Percentiles rank a stretch among this genome's conserved stretches.
phyloP scores from a whole-genome alignment of 257 asterid species.

The Nicotiana paniculata region DNA sequence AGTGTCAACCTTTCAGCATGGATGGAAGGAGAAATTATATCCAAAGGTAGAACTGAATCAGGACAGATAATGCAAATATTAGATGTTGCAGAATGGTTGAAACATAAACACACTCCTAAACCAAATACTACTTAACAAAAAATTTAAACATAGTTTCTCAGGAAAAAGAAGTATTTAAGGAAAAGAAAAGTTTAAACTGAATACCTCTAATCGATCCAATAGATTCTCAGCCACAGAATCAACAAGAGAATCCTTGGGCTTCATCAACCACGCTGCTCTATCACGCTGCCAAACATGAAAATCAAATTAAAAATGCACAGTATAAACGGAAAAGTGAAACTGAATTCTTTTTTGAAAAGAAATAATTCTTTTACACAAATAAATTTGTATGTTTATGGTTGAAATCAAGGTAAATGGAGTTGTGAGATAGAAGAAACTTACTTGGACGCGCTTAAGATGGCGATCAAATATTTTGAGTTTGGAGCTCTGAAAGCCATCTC shows the following conservation, averaged over 20 bases:
- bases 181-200: neutral
- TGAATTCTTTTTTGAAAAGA: fast-evolving
- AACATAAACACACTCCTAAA: neutral
- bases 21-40: neutral
- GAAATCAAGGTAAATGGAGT: neutral
- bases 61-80: neutral
- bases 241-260: conserved; percentile 56
- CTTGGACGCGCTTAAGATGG: conserved; percentile 84
- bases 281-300: conserved; percentile 49
- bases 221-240: conserved; percentile 86
- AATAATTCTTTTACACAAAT: neutral
- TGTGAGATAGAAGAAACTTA: conserved; percentile 11
- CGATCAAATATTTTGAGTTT: conserved; percentile 78
- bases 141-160: neutral
- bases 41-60: neutral
- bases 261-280: conserved; percentile 94
- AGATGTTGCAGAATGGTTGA: neutral
- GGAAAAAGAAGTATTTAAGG: neutral
- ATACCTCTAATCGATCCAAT: conserved; percentile 85
- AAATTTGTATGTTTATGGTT: neutral
- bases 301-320: neutral
- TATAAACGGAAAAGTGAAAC: neutral
- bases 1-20: neutral
- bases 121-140: neutral
- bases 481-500: conserved; percentile 36